Evolutionary conservation across 306 rosid species (phyloP).

Genomic region (Sophora flavescens): DNA sequence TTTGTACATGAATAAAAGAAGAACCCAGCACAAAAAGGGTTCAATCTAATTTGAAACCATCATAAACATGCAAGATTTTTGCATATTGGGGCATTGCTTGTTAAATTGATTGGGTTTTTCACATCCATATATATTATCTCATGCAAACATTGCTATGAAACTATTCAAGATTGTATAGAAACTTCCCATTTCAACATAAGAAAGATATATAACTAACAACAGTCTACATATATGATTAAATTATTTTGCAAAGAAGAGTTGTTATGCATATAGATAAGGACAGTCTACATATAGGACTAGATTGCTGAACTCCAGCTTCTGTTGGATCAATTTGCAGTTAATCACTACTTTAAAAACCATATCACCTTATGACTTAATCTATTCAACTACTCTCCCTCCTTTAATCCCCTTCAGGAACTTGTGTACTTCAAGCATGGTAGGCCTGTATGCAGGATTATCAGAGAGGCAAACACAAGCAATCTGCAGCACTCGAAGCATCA

Average conservation of each 20-base stretch:
- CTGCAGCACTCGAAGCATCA: conserved; percentile 84
- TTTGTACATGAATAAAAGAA: too few relatives aligned
- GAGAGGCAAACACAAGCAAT: conserved; percentile 86
- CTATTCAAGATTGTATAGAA: too few relatives aligned
- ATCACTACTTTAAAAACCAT: conserved; percentile 26
- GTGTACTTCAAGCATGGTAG: conserved; percentile 91
- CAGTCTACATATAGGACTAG: conserved; percentile 5
- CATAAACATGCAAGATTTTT: too few relatives aligned
- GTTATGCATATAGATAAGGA: conserved; percentile 28
- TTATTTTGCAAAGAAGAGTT: conserved; percentile 34
- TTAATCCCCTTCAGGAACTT: conserved; percentile 79
- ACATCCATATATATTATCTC: too few relatives aligned
- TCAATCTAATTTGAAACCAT: too few relatives aligned
- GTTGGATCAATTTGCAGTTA: conserved; percentile 45
- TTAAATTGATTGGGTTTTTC: too few relatives aligned
- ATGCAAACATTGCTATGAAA: too few relatives aligned
- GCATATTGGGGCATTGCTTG: too few relatives aligned
- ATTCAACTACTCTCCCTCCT: conserved; percentile 51
- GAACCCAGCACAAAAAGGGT: too few relatives aligned
- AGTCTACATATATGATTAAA: not conserved
- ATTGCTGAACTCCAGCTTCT: conserved; percentile 26
- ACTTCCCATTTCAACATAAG: too few relatives aligned
- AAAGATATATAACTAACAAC: too few relatives aligned
- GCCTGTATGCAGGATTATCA: conserved; percentile 89
- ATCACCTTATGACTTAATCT: conserved; percentile 15